A percentile compares a stretch with the other conserved stretches of the same genome.
Evolutionary conservation across 2,329 filamentous ascomycete species (phyloP).

Genomic region (Parascedosporium putredinis): DNA sequence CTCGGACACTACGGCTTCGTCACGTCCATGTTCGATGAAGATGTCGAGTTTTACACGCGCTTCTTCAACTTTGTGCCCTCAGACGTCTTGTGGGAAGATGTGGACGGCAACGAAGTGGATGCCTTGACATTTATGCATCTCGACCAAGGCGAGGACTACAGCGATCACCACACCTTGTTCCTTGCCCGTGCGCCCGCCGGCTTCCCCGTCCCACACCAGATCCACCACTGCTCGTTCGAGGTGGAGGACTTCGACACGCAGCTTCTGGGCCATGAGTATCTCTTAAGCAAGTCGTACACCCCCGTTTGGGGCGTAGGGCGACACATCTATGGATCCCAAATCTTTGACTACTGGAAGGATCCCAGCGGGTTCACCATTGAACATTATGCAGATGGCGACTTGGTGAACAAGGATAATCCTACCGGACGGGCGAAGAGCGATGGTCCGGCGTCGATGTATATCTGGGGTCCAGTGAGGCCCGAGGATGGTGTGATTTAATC

Average conservation of each 20-base stretch:
- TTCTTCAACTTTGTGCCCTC: constrained; percentile 31
- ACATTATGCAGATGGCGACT: constrained; percentile 52
- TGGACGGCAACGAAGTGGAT: constrained; percentile 10
- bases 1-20: constrained; percentile 29
- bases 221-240: constrained; percentile 25
- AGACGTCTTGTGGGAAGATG: constrained; percentile 18
- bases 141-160: constrained; percentile 35
- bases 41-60: constrained; percentile 24
- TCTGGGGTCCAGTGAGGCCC: constrained; percentile 4
- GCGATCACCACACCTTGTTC: constrained; percentile 48
- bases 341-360: constrained; percentile 56
- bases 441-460: constrained; percentile 4
- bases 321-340: constrained; percentile 48
- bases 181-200: constrained; percentile 19
- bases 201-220: constrained; percentile 1
- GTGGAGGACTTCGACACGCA: constrained; percentile 53
- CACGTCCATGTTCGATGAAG: constrained; percentile 20
- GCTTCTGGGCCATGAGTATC: constrained; percentile 47
- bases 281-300: constrained; percentile 40
- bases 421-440: constrained; percentile 11
- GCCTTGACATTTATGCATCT: constrained; percentile 39
- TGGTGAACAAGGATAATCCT: constrained; percentile 41
- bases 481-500: neutral
- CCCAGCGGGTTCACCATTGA: constrained; percentile 42
- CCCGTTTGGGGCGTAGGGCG: constrained; percentile 51